These are phyloP conservation scores for Rhamnella rubrinervis DNA, from an alignment of 331 rosid species.

Conservation along the genomic window DNA sequence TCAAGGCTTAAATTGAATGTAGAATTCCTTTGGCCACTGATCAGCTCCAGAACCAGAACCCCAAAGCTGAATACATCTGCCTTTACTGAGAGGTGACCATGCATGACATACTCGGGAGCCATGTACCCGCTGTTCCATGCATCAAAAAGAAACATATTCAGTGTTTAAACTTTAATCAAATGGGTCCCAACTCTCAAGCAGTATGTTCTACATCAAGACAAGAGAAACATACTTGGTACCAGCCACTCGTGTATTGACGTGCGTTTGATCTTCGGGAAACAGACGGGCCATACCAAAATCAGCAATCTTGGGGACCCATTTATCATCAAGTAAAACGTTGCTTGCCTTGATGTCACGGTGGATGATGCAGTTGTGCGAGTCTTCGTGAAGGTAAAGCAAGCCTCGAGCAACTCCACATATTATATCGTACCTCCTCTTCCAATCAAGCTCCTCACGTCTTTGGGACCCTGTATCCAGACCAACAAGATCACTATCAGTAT, in stretches of 20 bases:
- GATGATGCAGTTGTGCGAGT: conserved; percentile 71
- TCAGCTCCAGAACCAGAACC: conserved; percentile 74
- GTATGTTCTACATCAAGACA: neutral
- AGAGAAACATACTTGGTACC: conserved; percentile 72
- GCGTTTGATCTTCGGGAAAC: conserved; percentile 87
- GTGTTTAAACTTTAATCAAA: neutral
- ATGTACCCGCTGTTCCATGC: conserved; percentile 63
- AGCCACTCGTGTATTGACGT: conserved; percentile 81
- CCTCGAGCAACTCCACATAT: conserved; percentile 75
- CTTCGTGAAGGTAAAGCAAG: conserved; percentile 87
- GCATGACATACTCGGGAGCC: conserved; percentile 82
- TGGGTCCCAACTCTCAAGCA: neutral
- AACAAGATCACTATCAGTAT: conserved; percentile 7
- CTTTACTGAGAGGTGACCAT: conserved; percentile 66
- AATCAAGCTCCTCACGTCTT: conserved; percentile 55
- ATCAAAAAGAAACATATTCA: neutral
- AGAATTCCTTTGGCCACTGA: conserved; percentile 63
- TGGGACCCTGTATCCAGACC: conserved; percentile 43
- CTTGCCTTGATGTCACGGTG: conserved; percentile 90
- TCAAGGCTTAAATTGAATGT: conserved; percentile 43
- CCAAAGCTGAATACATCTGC: conserved; percentile 89
- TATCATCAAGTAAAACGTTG: conserved; percentile 77
- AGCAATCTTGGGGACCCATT: conserved; percentile 89
- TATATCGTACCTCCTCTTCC: conserved; percentile 73
- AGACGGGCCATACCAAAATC: conserved; percentile 96